Base-by-base conservation (phyloP, 2,329 filamentous ascomycete species). In the Mycosphaerella arachidis region DNA sequence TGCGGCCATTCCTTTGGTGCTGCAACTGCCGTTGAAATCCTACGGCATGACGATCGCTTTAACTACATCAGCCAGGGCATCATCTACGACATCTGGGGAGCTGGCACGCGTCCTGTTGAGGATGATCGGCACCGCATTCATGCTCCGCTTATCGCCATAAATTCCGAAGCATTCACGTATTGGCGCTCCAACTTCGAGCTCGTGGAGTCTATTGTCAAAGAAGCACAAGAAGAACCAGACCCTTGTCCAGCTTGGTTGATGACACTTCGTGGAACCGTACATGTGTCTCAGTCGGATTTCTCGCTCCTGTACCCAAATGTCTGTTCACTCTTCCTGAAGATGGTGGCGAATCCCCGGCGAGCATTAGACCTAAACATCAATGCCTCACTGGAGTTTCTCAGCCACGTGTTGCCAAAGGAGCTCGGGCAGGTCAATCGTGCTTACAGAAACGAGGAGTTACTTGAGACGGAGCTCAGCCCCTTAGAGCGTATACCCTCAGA, bases 161-260 rank as follows among this genome's bases (percentile, higher is more conserved):
- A 86, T 53, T 84, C 81, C 6, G 86, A 89, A 71, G 86, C 85
- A 0, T 89, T 89, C 74, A 87, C 87, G 78, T 86, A 88, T 72
- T 89, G 86, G 86, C 79, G 82, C 24, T 77, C 79, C 2, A 89
- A 88, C 62, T 87, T 86, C 67, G 74, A 83, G 45, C 78, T 81
- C 37, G 78, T 88, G 9, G 77, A 81, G 62, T 75, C 77, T 0
- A 75, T 89, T 16, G 83, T 84, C 69, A 74, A 80, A 27, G 85
- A 89, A 72, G 82, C 78, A 79, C 80, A 29, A 76, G 82, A 54
- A 1, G 66, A 61, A 40, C 69, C 70, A 0, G 13, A 55, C 10
- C 61, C 66, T 6, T 73, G 72, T 6, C 79, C 78, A 9, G 72
- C 78, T 6, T 81, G 77, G 69, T 71, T 80, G 0, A 69, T 79